Evolutionary conservation across 163 green algal genomes (phyloP), one percentile per base, ranked within the genome.

Genomic region (Volvox carteri): DNA sequence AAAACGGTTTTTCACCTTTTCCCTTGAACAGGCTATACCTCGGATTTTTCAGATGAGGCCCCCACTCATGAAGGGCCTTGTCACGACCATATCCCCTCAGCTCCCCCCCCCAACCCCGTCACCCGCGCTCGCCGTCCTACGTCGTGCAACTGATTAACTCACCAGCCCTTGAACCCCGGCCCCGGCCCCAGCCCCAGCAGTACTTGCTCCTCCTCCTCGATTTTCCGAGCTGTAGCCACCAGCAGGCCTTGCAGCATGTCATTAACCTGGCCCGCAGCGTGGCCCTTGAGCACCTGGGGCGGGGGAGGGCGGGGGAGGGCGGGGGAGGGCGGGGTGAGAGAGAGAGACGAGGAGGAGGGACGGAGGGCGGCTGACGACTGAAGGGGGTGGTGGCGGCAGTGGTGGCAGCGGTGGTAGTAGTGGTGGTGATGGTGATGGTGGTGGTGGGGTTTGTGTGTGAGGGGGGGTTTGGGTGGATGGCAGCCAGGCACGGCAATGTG

Each of bases 181-280:
- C 65, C 65, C 65, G 18, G 28, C 65, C 65, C 21, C 33, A 42
- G 30, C 44, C 7, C 46, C 48, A n/a, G n/a, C n/a, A n/a, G n/a
- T n/a, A n/a, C 33, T 50, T 67, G 6, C 46, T 16, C 8, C 80
- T 70, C 81, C 4, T 44, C 48, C 35, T 25, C 14, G 1, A 87
- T 33, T 46, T 37, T 58, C 12, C 50, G 19, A 0, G 84, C 65
- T 18, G 86, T 86, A 52, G 86, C 86, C 14, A 39, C 11, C 50
- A 91, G 65, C 70, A 91, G 72, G 42, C 80, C 88, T 39, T 86
- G 4, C 58, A 91, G 35, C 88, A 91, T 91, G 7, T 91, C 80
- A 7, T 84, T 72, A 44, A 91, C 88, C 74, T 91, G 88, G 0
- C 37, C 54, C 4, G n/a, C 18, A 0, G 77, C 86, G 21, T 91